Evolutionary conservation across 208 protist species (phyloP).

Genomic region (Trypanosoma lewisi): DNA sequence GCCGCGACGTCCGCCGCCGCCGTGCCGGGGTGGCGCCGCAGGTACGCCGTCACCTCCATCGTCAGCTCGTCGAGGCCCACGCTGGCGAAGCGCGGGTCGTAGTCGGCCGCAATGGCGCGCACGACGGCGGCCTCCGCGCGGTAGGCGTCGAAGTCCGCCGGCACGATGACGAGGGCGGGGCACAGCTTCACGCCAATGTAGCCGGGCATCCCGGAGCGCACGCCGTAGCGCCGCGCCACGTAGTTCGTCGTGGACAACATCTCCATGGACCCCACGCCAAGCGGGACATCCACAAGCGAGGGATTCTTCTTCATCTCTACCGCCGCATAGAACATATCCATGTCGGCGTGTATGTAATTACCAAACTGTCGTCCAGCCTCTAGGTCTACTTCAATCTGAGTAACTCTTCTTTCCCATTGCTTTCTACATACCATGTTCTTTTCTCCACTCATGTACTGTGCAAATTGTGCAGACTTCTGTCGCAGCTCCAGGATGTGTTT

Average conservation of each 20-base stretch:
- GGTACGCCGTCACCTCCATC: slow-evolving; percentile 81
- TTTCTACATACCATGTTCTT: slow-evolving; percentile 24
- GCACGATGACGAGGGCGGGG: slow-evolving; percentile 86
- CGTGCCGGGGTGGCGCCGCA: slow-evolving; percentile 40
- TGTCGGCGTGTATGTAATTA: slow-evolving; percentile 84
- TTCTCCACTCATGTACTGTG: slow-evolving; percentile 8
- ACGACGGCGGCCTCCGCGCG: slow-evolving; percentile 59
- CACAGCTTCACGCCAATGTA: slow-evolving; percentile 93
- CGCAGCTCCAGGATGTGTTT: slow-evolving; percentile 35
- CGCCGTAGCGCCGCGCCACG: slow-evolving; percentile 93
- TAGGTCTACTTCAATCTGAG: slow-evolving; percentile 55
- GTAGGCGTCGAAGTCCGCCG: slow-evolving; percentile 79
- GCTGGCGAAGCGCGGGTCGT: slow-evolving; percentile 85
- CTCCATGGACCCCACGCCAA: slow-evolving; percentile 89
- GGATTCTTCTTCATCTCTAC: slow-evolving; percentile 94
- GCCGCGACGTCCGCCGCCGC: slow-evolving; percentile 62
- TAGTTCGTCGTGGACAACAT: slow-evolving; percentile 97
- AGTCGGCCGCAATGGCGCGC: slow-evolving; percentile 73
- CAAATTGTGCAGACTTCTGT: slow-evolving; percentile 25
- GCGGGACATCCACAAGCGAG: slow-evolving; percentile 79
- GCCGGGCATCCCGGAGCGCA: slow-evolving; percentile 95
- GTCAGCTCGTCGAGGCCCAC: slow-evolving; percentile 85
- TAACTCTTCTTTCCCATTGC: slow-evolving; percentile 44
- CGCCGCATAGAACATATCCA: slow-evolving; percentile 94
- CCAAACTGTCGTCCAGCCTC: slow-evolving; percentile 65